Evolutionary conservation across 805 yeast species (phyloP).

Genomic region (Myxozyma nipponensis): DNA sequence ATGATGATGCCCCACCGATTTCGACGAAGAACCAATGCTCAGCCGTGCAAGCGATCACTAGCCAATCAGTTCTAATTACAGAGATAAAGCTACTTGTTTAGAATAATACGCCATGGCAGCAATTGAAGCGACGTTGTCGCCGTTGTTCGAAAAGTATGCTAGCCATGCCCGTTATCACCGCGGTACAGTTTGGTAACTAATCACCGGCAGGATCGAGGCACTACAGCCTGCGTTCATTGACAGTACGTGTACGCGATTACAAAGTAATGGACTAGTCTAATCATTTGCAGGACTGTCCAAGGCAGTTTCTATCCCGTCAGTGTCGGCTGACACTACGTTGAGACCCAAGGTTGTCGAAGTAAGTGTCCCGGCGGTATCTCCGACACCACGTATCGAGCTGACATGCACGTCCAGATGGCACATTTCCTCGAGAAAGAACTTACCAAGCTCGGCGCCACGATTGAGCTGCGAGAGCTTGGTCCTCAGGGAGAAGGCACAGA

Average conservation of each 20-base stretch:
- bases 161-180: neutral
- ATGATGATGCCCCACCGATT: too few species aligned
- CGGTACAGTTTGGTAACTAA: neutral
- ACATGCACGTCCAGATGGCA: constrained; percentile 55
- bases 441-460: constrained; percentile 65
- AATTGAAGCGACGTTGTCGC: constrained; percentile 15
- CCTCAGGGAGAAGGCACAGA: constrained; percentile 56
- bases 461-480: constrained; percentile 79
- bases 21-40: too few species aligned
- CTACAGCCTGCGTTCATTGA: constrained; percentile 16
- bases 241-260: constrained; percentile 12
- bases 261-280: neutral
- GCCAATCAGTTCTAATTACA: too few species aligned
- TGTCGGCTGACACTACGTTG: constrained; percentile 81
- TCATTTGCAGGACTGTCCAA: constrained; percentile 50
- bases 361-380: neutral
- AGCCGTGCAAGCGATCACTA: too few species aligned
- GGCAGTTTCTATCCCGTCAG: constrained; percentile 95
- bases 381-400: neutral
- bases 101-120: constrained; percentile 14
- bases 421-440: constrained; percentile 71
- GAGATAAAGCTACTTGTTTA: neutral
- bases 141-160: constrained; percentile 19
- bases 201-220: constrained; percentile 19
- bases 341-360: constrained; percentile 79